These are phyloP conservation scores for Pisolithus sp. DNA, from an alignment of 768 basidiomycete species.

Conservation along the genomic window DNA sequence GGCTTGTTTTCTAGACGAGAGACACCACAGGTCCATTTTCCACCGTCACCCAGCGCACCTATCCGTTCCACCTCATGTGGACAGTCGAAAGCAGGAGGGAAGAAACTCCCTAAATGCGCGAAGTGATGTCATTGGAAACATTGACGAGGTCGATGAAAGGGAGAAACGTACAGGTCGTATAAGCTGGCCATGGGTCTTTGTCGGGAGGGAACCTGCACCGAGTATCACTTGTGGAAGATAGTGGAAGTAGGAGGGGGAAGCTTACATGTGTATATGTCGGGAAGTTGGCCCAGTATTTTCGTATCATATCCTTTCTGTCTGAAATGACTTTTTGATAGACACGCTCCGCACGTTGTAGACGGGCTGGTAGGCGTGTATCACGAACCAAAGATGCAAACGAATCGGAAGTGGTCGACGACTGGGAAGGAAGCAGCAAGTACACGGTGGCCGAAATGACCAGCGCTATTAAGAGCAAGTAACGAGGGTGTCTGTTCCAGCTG, in stretches of 20 bases:
- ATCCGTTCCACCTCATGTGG: conserved; percentile 39
- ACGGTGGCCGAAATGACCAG: conserved; percentile 38
- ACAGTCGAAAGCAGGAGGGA: conserved; percentile 37
- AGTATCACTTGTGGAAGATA: conserved; percentile 3
- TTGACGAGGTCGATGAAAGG: neutral
- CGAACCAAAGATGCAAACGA: conserved; percentile 18
- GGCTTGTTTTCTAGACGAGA: conserved; percentile 46
- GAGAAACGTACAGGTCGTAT: conserved; percentile 46
- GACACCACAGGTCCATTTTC: conserved; percentile 66
- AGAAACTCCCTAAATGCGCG: conserved; percentile 37
- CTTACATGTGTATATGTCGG: conserved; percentile 42
- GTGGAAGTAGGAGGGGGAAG: conserved; percentile 5
- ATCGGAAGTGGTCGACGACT: conserved; percentile 19
- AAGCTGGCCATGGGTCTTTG: conserved; percentile 48
- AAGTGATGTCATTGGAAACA: conserved; percentile 1
- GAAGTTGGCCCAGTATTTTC: conserved; percentile 48
- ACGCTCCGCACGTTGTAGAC: conserved; percentile 37
- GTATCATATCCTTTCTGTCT: conserved; percentile 42
- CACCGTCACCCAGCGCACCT: conserved; percentile 55
- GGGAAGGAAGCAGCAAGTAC: conserved; percentile 40
- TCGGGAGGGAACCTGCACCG: conserved; percentile 46
- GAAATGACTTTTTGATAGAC: conserved; percentile 40
- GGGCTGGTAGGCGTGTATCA: conserved; percentile 32
- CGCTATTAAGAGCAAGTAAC: conserved; percentile 42
- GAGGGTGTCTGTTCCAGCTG: conserved; percentile 42